These are phyloP conservation scores for Quercus mongolica DNA, from an alignment of 306 rosid genomes.

Conservation along the genomic window DNA sequence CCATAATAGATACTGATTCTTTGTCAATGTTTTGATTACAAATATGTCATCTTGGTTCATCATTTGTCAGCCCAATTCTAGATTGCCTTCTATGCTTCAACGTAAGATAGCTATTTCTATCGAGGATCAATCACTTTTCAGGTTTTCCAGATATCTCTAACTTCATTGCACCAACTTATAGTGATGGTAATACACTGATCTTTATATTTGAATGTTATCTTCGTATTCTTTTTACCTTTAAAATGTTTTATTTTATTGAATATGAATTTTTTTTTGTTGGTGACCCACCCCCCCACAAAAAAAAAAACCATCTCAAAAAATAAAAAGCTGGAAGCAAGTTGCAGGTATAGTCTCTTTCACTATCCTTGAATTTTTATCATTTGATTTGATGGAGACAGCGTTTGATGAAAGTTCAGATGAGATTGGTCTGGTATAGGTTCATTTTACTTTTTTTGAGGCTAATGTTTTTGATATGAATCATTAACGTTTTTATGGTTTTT, in stretches of 20 bases:
- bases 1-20: not conserved
- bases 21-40: slow-evolving; percentile 12
- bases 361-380: slow-evolving; percentile 35
- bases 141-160: slow-evolving; percentile 43
- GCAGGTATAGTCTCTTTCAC: slow-evolving; percentile 40
- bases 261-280: too few species aligned
- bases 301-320: too few species aligned
- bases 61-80: slow-evolving; percentile 34
- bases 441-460: not conserved
- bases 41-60: slow-evolving; percentile 5
- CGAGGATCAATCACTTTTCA: slow-evolving; percentile 36
- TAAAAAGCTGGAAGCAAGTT: slow-evolving; percentile 41
- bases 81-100: slow-evolving; percentile 40
- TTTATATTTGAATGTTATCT: too few species aligned
- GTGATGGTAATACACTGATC: slow-evolving; percentile 30
- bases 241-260: too few species aligned
- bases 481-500: slow-evolving; percentile 1
- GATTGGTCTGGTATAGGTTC: slow-evolving; percentile 35
- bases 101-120: slow-evolving; percentile 45
- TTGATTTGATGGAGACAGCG: slow-evolving; percentile 46
- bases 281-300: too few species aligned
- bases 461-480: not conserved
- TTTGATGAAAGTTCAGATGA: slow-evolving; percentile 51
- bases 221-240: too few species aligned
- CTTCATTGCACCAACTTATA: slow-evolving; percentile 35